phyloP scores from a whole-genome alignment of 345 rosid species.

The Linum trigynum region DNA sequence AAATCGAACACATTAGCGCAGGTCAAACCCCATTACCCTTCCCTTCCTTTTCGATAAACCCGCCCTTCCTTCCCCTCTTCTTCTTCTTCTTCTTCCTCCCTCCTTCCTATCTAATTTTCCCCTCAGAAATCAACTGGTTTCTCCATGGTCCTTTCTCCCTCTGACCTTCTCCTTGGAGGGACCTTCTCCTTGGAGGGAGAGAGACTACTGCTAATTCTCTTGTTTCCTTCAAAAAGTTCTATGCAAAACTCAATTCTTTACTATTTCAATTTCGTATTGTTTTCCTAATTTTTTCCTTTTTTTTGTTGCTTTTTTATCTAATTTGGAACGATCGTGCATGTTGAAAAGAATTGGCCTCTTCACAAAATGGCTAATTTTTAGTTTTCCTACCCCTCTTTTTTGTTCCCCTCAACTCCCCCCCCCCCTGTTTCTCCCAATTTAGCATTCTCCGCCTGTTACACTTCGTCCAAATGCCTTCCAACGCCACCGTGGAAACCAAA shows the following conservation, averaged over 20 bases:
- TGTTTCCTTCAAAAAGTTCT: background rate
- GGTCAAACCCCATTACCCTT: constrained; percentile 20
- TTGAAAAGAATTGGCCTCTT: background rate
- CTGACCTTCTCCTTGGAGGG: background rate
- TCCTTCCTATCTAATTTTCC: background rate
- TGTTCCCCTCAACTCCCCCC: too few relatives aligned
- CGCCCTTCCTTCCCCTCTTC: constrained; percentile 4
- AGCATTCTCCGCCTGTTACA: too few relatives aligned
- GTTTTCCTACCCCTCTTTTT: too few relatives aligned
- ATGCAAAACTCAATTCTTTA: background rate
- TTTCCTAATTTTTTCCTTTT: too few relatives aligned
- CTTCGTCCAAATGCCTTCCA: too few relatives aligned
- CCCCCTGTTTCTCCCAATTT: too few relatives aligned
- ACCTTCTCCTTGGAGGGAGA: background rate
- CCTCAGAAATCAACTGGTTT: background rate
- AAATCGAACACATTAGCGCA: background rate
- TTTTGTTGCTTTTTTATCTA: background rate
- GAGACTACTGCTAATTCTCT: background rate
- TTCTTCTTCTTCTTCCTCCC: background rate
- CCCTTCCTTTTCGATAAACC: constrained; percentile 10
- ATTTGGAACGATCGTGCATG: background rate
- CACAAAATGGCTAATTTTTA: too few relatives aligned
- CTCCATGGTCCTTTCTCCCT: too few relatives aligned
- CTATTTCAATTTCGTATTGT: too few relatives aligned
- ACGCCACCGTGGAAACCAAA: too few relatives aligned